phyloP scores from a whole-genome alignment of 2,329 filamentous ascomycete genomes.

The Diaporthe humulicola region DNA sequence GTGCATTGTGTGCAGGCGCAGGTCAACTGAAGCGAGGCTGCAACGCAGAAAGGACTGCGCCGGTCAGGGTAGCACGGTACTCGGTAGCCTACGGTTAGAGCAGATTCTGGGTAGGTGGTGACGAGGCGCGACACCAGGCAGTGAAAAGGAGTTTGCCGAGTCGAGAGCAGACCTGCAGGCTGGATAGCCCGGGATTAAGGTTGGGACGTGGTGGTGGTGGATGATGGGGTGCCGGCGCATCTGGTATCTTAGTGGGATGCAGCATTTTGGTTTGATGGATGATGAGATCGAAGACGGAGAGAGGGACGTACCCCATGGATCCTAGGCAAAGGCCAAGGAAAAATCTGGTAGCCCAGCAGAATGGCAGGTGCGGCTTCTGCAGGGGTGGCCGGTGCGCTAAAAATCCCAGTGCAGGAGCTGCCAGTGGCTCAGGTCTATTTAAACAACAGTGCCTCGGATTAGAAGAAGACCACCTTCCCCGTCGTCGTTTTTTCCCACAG shows the following conservation, averaged over 20 bases:
- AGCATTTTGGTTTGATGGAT: conserved; percentile 19
- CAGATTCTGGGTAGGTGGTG: neutral
- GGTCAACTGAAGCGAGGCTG: neutral
- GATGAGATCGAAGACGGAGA: neutral
- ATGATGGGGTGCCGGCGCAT: conserved; percentile 5
- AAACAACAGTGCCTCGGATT: conserved; percentile 40
- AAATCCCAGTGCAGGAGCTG: conserved; percentile 26
- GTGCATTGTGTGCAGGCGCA: neutral
- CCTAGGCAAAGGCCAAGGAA: conserved; percentile 37
- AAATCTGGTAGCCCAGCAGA: conserved; percentile 36
- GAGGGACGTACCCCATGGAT: conserved; percentile 20
- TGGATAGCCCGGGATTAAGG: neutral
- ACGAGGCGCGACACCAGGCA: neutral
- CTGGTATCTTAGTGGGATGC: conserved; percentile 11
- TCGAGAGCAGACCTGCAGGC: neutral
- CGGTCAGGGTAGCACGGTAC: conserved; percentile 1
- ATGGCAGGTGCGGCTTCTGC: conserved; percentile 38
- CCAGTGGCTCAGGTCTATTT: conserved; percentile 39
- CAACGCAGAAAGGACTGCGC: neutral
- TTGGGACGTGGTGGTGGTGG: conserved; percentile 2
- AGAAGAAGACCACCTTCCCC: conserved; percentile 39
- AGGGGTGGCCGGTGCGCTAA: conserved; percentile 39
- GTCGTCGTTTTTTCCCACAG: conserved; percentile 39
- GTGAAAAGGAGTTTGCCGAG: conserved; percentile 15
- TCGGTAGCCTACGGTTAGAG: neutral